phyloP scores from a whole-genome alignment of 108 stramenopile species.

The Fragilaria radians region DNA sequence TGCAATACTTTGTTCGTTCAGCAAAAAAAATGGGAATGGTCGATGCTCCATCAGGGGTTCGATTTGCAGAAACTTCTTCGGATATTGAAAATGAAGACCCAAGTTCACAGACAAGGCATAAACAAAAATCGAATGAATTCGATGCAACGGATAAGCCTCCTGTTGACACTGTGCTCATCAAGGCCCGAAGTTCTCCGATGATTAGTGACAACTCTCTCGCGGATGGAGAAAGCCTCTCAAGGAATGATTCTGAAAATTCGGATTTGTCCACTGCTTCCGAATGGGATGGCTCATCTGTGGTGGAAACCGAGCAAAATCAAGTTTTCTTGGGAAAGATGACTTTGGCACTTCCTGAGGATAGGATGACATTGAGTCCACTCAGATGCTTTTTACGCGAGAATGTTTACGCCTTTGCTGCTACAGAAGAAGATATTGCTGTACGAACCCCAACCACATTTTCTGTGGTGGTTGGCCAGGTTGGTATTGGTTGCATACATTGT shows the following conservation, averaged over 20 bases:
- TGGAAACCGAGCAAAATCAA: constrained; percentile 5
- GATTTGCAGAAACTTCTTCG: constrained; percentile 20
- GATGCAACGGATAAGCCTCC: neutral
- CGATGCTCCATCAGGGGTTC: constrained; percentile 63
- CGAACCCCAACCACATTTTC: constrained; percentile 85
- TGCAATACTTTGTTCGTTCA: constrained; percentile 82
- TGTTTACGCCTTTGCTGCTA: constrained; percentile 80
- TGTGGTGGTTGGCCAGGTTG: constrained; percentile 48
- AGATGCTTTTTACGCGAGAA: constrained; percentile 83
- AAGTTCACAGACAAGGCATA: no score
- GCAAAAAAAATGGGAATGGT: constrained; percentile 75
- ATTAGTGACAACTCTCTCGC: neutral
- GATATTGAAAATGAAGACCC: neutral
- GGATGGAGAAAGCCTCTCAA: neutral
- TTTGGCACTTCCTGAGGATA: constrained; percentile 61
- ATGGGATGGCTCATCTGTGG: neutral
- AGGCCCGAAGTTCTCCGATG: neutral
- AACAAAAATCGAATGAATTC: neutral
- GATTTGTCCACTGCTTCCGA: neutral
- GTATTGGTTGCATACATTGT: constrained; percentile 51
- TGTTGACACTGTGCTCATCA: neutral
- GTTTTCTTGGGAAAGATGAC: constrained; percentile 51
- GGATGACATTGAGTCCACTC: constrained; percentile 63
- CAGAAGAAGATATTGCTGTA: constrained; percentile 78
- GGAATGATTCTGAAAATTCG: neutral